phyloP scores from a whole-genome alignment of 176 grass and related monocot species.

The Melocanna baccifera region DNA sequence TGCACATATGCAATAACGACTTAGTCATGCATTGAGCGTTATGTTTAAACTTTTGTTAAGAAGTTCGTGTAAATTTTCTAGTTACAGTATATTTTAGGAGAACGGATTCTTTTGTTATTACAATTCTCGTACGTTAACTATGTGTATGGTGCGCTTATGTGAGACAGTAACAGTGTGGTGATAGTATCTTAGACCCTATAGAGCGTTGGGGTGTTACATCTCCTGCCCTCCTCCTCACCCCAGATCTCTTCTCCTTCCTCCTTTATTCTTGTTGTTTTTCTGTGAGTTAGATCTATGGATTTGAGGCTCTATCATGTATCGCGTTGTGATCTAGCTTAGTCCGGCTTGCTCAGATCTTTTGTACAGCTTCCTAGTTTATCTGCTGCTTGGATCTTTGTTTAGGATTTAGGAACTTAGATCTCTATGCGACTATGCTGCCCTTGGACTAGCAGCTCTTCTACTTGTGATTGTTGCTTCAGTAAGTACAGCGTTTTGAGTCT shows the following conservation, averaged over 20 bases:
- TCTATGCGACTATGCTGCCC: not conserved
- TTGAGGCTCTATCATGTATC: not conserved
- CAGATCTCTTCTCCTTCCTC: not conserved
- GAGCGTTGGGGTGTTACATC: no score
- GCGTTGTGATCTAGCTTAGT: not conserved
- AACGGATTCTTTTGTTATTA: no score
- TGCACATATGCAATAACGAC: no score
- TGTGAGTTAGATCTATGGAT: not conserved
- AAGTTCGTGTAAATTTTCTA: no score
- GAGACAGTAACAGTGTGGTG: no score
- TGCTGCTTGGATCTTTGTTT: not conserved
- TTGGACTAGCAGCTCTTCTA: not conserved
- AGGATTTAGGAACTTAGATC: not conserved
- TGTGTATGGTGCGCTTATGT: no score
- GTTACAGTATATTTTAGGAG: no score
- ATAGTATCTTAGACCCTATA: no score
- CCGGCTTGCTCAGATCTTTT: not conserved
- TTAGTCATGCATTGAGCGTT: no score
- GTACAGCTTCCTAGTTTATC: not conserved
- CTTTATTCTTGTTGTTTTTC: not conserved
- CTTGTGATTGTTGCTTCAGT: not conserved
- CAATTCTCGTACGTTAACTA: no score
- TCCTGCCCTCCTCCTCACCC: not conserved
- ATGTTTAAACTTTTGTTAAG: no score
- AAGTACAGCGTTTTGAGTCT: no score